Conservation (phyloP, 306 rosid species). For the Gastrolobium bilobum region DNA sequence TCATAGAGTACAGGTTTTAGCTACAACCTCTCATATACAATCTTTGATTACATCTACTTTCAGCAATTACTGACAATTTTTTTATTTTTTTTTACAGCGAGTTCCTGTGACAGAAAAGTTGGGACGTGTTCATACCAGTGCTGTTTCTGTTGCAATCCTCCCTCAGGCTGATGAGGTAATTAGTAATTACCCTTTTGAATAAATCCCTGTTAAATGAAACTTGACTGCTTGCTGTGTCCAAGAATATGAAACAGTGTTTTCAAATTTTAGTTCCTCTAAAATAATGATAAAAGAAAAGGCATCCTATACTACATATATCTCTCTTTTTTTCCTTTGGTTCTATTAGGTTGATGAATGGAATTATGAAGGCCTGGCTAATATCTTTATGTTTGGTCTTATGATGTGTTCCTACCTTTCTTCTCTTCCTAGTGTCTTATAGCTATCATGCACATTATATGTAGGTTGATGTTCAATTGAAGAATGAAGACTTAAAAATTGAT, state of each 20-base stretch:
- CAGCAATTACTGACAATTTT: conserved; percentile 39
- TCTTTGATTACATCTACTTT: conserved; percentile 31
- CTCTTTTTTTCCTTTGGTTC: background rate
- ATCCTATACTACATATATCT: conserved; percentile 8
- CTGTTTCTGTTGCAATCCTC: conserved; percentile 95
- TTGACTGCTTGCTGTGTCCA: conserved; percentile 30
- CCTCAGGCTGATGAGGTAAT: conserved; percentile 94
- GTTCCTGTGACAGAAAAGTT: conserved; percentile 93
- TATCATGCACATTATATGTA: conserved; percentile 46
- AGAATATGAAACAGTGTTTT: conserved; percentile 18
- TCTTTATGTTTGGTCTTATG: conserved; percentile 15
- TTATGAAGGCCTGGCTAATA: conserved; percentile 30
- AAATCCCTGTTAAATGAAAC: conserved; percentile 30
- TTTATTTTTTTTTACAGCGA: conserved; percentile 64
- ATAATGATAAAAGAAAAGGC: conserved; percentile 9
- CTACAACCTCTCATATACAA: conserved; percentile 35
- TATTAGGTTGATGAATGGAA: conserved; percentile 17
- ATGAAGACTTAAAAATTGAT: conserved; percentile 85
- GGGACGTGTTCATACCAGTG: conserved; percentile 97
- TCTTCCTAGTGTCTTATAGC: conserved; percentile 17
- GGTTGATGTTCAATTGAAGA: conserved; percentile 94
- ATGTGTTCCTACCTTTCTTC: conserved; percentile 5
- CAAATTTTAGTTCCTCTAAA: conserved; percentile 17
- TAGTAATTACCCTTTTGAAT: conserved; percentile 46
- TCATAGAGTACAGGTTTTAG: conserved; percentile 92